A percentile compares a stretch with the other conserved stretches of the same genome.
Evolutionary conservation across 805 yeast genomes (phyloP).

Genomic region (Citeromyces nyonsensis): DNA sequence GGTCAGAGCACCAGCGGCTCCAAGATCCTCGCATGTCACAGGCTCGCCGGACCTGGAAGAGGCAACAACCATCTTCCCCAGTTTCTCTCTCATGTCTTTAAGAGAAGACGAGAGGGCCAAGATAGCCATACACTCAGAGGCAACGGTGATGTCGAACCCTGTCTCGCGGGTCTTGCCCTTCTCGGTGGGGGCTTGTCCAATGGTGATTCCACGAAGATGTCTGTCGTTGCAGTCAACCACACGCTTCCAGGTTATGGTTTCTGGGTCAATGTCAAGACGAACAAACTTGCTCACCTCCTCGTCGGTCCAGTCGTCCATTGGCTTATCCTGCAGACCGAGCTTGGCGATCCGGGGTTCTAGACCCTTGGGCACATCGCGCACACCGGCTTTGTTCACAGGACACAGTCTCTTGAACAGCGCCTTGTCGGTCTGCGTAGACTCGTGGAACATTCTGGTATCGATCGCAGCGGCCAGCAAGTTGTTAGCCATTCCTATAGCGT

Average conservation of each 20-base stretch:
- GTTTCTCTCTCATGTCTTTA: slow-evolving; percentile 72
- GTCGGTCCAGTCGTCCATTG: slow-evolving; percentile 66
- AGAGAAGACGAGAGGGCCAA: slow-evolving; percentile 71
- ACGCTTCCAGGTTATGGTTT: slow-evolving; percentile 79
- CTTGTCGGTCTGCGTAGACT: slow-evolving; percentile 60
- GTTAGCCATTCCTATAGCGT: slow-evolving; percentile 89
- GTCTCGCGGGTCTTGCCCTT: slow-evolving; percentile 75
- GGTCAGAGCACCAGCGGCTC: slow-evolving; percentile 90
- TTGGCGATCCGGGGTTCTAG: slow-evolving; percentile 64
- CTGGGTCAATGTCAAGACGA: slow-evolving; percentile 79
- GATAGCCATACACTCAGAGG: slow-evolving; percentile 93
- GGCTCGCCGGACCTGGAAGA: slow-evolving; percentile 63
- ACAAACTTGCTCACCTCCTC: slow-evolving; percentile 69
- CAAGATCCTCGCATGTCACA: slow-evolving; percentile 86
- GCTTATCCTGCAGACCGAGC: slow-evolving; percentile 67
- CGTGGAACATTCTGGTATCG: slow-evolving; percentile 95
- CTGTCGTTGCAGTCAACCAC: slow-evolving; percentile 94
- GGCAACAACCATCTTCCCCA: slow-evolving; percentile 85
- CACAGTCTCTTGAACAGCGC: slow-evolving; percentile 78
- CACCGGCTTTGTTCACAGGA: slow-evolving; percentile 66
- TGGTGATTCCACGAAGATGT: slow-evolving; percentile 73
- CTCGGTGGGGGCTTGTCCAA: slow-evolving; percentile 89
- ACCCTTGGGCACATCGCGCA: slow-evolving; percentile 62
- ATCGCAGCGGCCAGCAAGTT: slow-evolving; percentile 92
- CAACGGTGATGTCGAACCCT: slow-evolving; percentile 94